Evolutionary conservation across 306 rosid genomes (phyloP).

Genomic region (Fragaria vesca): DNA sequence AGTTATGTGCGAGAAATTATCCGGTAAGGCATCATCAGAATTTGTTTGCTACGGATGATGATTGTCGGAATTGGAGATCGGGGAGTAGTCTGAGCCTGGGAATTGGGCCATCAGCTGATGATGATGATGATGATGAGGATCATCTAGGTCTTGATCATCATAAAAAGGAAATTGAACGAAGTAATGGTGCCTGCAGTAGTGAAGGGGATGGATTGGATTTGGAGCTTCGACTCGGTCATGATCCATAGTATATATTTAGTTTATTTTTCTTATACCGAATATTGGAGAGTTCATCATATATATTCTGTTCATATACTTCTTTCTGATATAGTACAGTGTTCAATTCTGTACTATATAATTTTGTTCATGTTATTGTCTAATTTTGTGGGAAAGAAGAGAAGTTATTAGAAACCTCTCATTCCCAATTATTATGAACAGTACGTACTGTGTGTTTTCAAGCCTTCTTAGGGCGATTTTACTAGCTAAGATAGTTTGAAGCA

Average conservation of each 20-base stretch:
- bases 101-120: conserved; percentile 17
- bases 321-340: conserved; percentile 11
- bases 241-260: conserved; percentile 35
- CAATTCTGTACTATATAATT: background rate
- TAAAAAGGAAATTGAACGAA: conserved; percentile 15
- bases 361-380: background rate
- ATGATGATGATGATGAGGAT: conserved; percentile 11
- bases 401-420: conserved; percentile 6
- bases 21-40: conserved; percentile 9
- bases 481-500: background rate
- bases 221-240: conserved; percentile 90
- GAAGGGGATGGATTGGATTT: conserved; percentile 62
- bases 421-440: background rate
- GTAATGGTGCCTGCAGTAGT: conserved; percentile 23
- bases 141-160: conserved; percentile 11
- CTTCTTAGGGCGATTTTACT: background rate
- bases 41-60: conserved; percentile 35
- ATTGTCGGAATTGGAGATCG: conserved; percentile 41
- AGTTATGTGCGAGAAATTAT: conserved; percentile 30
- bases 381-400: conserved; percentile 2
- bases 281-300: conserved; percentile 2
- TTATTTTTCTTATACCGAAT: background rate
- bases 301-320: conserved; percentile 1
- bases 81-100: conserved; percentile 38
- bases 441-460: background rate